Base-by-base conservation (phyloP, 1,284 basidiomycete species). In the Pseudozyma pruni region DNA sequence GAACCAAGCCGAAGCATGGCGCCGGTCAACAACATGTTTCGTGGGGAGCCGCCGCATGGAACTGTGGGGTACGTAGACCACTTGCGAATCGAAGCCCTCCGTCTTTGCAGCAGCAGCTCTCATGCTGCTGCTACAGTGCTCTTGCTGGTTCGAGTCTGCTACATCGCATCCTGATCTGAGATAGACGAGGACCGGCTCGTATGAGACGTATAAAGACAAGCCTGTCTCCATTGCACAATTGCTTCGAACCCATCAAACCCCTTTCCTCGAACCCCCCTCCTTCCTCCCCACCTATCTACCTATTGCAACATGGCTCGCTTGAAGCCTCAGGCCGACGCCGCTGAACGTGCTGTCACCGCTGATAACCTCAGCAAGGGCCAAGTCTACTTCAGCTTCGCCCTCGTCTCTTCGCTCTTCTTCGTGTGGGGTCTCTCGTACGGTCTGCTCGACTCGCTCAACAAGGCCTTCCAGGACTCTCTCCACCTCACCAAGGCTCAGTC, bases 391-490 rank as follows among this genome's bases (percentile, higher is more conserved):
- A 86, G 90, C 13, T 91, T 90, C 81, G 84, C 85, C 45, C 87
- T 91, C 61, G 89, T 91, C 68, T 91, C 90, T 16, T 88, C 89
- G 14, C 84, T 91, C 44, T 92, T 92, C 86, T 91, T 92, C 84
- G 89, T 90, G 29, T 91, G 89, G 89, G 83, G 81, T 75, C 80
- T 83, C 79, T 83, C 83, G 14, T 85, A 85, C 75, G 85, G 90
- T 86, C 87, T 93, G 48, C 89, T 93, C 68, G 92, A 93, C 83
- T 91, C 92, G 31, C 86, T 93, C 55, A 91, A 91, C 83, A 88
- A 90, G 51, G 90, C 91, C 79, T 91, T 92, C 83, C 91, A 91
- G 83, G 82, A 78, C 11, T 87, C 90, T 9, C 89, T 91, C 70
- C 85, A 85, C 2, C 90, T 91, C 80, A 86, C 87, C 40, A 90